A percentile compares a stretch with the other conserved stretches of the same genome.
These are phyloP conservation scores for Seminavis robusta DNA, from an alignment of 108 stramenopile species.

Conservation along the genomic window DNA sequence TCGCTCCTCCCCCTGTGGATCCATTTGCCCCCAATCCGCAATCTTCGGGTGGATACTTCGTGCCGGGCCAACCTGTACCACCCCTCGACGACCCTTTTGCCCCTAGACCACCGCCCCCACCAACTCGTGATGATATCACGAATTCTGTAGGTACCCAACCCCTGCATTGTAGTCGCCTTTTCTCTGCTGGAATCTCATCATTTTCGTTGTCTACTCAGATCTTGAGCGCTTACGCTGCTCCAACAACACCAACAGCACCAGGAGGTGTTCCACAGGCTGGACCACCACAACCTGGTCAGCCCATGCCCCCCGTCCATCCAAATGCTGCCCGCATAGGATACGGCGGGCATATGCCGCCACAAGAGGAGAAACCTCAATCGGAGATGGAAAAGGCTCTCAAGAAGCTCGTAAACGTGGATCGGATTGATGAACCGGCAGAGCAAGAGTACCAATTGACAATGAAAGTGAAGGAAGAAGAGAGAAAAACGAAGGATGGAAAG, in stretches of 20 bases:
- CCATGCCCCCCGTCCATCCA: background rate
- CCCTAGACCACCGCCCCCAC: conserved; percentile 34
- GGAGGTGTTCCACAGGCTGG: background rate
- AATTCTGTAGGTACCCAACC: conserved; percentile 5
- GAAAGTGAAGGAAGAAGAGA: conserved; percentile 43
- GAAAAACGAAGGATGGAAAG: conserved; percentile 30
- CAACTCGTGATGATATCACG: conserved; percentile 35
- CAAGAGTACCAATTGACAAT: conserved; percentile 42
- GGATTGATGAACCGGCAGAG: conserved; percentile 53
- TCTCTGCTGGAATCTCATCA: background rate
- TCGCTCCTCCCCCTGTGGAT: conserved; percentile 30
- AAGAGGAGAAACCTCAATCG: background rate
- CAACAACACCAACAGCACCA: conserved; percentile 17
- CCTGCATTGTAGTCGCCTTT: background rate
- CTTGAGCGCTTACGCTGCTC: conserved; percentile 26
- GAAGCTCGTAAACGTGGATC: conserved; percentile 57
- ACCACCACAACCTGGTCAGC: too few relatives aligned
- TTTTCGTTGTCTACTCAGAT: conserved; percentile 12
- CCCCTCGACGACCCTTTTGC: too few relatives aligned
- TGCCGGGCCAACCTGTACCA: too few relatives aligned
- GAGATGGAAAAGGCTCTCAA: conserved; percentile 33
- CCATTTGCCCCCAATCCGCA: conserved; percentile 64
- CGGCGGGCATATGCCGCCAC: too few relatives aligned
- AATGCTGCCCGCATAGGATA: background rate
- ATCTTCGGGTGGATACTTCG: too few relatives aligned